Base-by-base conservation (phyloP, 352 stramenopile genomes). In the Pythium utonaiense region DNA sequence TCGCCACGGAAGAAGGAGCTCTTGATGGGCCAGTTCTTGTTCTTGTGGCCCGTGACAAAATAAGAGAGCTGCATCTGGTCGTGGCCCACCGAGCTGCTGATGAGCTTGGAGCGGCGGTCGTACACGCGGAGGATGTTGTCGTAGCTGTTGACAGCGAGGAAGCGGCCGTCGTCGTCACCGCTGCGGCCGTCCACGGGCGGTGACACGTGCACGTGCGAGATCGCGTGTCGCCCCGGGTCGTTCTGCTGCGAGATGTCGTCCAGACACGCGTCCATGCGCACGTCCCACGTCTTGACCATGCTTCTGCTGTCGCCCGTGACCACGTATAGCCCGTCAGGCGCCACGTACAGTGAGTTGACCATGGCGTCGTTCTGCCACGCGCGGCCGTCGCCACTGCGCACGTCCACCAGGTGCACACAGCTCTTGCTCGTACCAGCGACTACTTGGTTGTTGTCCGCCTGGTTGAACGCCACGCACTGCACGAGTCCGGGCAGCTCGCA, bases 11-110 rank as follows among this genome's bases (percentile, higher is more conserved):
- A 96, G 62, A 96, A 96, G 3, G 82, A 83, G 63, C 85, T 95
- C 62, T 93, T 93, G 60, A 96, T 95, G 8, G 87, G 87, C 87
- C 87, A 96, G 63, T 95, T 95, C 70, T 94, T 96, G 74, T 93
- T 96, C 64, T 92, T 93, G 69, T 96, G 85, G 48, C 87, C 63
- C 31, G 80, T 84, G 19, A 95, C 81, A 52, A 80, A 85, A 62
- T 82, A 90, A 19, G 84, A 77, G 22, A 95, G 65, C 51, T 93
- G 83, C 64, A 95, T 78, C 55, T 88, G 83, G 57, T 95, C 85
- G 40, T 82, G 75, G 21, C 83, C 78, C 42, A 77, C 66, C 3
- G 67, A 79, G 52, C 80, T 82, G 69, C 85, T 89, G 59, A 95
- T 91, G 40, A 95, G 73, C 60, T 93, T 89, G 33, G 82, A 88